Evolutionary conservation across 371 early-diverging fungal species (phyloP).

Genomic region (Mortierella sp.): DNA sequence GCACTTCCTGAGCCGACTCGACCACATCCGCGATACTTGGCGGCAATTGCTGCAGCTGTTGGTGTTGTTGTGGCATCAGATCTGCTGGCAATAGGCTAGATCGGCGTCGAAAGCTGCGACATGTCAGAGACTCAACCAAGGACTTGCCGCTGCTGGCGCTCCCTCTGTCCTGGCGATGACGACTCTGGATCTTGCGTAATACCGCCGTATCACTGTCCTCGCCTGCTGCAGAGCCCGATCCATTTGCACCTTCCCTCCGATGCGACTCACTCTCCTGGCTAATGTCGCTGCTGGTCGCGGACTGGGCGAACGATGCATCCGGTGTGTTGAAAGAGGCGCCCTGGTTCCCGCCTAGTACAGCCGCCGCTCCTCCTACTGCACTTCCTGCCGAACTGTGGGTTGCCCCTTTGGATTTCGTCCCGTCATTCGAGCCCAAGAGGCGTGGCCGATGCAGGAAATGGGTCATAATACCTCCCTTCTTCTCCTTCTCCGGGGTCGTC

Average conservation of each 20-base stretch:
- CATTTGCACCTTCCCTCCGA: background rate
- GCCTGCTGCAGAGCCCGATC: background rate
- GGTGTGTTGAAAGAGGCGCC: background rate
- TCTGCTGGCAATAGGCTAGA: constrained; percentile 3
- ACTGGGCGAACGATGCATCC: background rate
- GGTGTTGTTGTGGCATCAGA: background rate
- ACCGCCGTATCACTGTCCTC: background rate
- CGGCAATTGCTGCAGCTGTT: background rate
- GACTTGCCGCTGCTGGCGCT: constrained; percentile 13
- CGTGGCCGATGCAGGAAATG: constrained; percentile 32
- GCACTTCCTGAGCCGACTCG: constrained; percentile 21
- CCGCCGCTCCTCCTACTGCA: background rate
- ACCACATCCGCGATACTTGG: constrained; percentile 12
- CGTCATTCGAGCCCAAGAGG: constrained; percentile 25
- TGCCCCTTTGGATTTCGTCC: background rate
- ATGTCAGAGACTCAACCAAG: background rate
- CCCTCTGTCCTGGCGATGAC: background rate
- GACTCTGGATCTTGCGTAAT: background rate
- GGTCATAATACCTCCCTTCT: constrained; percentile 28
- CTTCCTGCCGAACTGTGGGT: background rate
- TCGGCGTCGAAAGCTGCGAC: background rate
- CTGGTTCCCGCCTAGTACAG: background rate
- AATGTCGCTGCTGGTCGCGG: constrained; percentile 18
- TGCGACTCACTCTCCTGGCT: constrained; percentile 18
- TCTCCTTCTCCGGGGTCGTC: constrained; percentile 11